These are phyloP conservation scores for Fomitopsis pinicola DNA, from an alignment of 1,284 basidiomycete species.

Conservation along the genomic window DNA sequence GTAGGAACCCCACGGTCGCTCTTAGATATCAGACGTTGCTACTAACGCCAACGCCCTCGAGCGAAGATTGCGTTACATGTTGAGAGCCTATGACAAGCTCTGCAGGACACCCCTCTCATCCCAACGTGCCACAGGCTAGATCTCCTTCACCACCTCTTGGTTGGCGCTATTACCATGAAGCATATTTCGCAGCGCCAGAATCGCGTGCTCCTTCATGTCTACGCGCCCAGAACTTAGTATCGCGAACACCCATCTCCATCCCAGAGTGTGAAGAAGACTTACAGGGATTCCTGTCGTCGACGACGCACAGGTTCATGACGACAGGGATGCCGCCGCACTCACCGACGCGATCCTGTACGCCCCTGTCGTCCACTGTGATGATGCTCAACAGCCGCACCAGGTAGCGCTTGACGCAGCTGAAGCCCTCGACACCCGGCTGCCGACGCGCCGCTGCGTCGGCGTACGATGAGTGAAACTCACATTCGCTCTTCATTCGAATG, in stretches of 20 bases:
- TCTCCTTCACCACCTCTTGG: constrained; percentile 71
- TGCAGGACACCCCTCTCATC: constrained; percentile 43
- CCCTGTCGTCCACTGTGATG: constrained; percentile 57
- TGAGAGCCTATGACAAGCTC: background rate
- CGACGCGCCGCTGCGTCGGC: background rate
- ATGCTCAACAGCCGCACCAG: constrained; percentile 79
- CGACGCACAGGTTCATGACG: constrained; percentile 81
- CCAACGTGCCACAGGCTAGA: constrained; percentile 59
- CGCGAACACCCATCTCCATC: background rate
- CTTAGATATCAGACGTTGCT: no score
- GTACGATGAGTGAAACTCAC: constrained; percentile 18
- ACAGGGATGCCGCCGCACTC: constrained; percentile 69
- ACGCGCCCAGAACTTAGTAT: background rate
- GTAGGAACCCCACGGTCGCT: no score
- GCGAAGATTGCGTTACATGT: no score
- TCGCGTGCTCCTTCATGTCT: constrained; percentile 89
- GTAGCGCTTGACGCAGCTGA: constrained; percentile 79
- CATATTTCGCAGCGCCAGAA: constrained; percentile 78
- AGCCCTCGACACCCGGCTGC: constrained; percentile 44
- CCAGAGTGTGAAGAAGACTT: constrained; percentile 27
- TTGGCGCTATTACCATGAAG: constrained; percentile 74
- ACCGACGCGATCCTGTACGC: constrained; percentile 71
- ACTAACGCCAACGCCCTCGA: no score
- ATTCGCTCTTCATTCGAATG: constrained; percentile 56
- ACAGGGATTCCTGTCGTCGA: constrained; percentile 91